phyloP scores from a whole-genome alignment of 2,329 filamentous ascomycete genomes.

The Colletotrichum liaoningense region DNA sequence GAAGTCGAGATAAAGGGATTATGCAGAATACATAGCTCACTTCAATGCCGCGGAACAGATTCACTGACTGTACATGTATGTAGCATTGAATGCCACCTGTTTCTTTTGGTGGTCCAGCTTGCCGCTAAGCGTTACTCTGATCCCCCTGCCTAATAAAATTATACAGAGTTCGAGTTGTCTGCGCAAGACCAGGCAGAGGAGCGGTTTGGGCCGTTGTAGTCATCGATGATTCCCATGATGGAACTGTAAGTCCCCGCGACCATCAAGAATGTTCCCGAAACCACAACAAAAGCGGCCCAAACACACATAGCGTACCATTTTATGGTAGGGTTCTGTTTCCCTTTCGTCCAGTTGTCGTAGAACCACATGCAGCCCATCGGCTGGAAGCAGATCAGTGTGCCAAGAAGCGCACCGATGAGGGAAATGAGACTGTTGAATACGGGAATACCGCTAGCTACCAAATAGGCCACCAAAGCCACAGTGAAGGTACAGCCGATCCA shows the following conservation, averaged over 20 bases:
- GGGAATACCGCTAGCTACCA: constrained; percentile 41
- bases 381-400: constrained; percentile 45
- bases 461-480: constrained; percentile 38
- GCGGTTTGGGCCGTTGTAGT: constrained; percentile 14
- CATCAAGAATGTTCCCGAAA: constrained; percentile 23
- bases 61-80: too few relatives aligned
- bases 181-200: constrained; percentile 33
- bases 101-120: too few relatives aligned
- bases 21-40: too few relatives aligned
- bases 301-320: constrained; percentile 36
- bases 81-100: too few relatives aligned
- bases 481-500: constrained; percentile 43
- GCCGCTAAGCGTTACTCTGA: neutral
- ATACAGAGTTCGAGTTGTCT: constrained; percentile 31
- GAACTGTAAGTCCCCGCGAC: constrained; percentile 33
- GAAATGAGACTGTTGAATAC: constrained; percentile 42
- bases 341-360: constrained; percentile 42
- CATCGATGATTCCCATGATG: constrained; percentile 24
- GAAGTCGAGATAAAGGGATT: too few relatives aligned
- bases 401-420: constrained; percentile 43
- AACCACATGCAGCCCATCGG: constrained; percentile 44
- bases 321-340: neutral
- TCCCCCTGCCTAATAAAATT: neutral
- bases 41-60: too few relatives aligned
- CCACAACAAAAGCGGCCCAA: constrained; percentile 38